Base-by-base conservation (phyloP, 768 basidiomycete species). In the Phlebiopsis flavidoalba region DNA sequence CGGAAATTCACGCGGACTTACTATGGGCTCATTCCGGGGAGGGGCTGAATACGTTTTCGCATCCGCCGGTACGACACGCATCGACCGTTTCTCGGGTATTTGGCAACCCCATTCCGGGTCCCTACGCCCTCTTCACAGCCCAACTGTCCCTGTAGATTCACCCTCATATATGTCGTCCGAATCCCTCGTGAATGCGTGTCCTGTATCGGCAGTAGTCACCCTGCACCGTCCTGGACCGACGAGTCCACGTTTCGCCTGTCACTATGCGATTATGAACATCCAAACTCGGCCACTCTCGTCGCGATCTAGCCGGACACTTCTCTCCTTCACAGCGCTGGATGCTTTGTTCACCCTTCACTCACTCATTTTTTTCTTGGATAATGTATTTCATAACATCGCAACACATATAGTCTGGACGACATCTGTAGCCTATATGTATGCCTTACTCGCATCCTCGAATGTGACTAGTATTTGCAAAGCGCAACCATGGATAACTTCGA, bases 21-120 rank as follows among this genome's bases (percentile, higher is more conserved):
- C 54, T 5, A 55, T 55, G 54, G 7, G 21, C 8, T 55, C 54
- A 3, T 12, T 55, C 35, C 6, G 37, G n/a, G n/a, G n/a, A n/a
- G n/a, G n/a, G 19, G 54, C 19, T 8, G 54, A 55, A 8, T n/a
- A 43, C 37, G 54, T 55, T 21, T 37, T n/a, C n/a, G n/a, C 54
- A 7, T 55, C 54, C 21, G 37, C 54, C 19, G 54, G 45, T 19
- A n/a, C n/a, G 54, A 55, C 24, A 12, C n/a, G 19, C 40, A 55
- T 55, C 19, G 54, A 55, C 54, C n/a, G 54, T 17, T 55, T 55
- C 54, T 55, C n/a, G n/a, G 54, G 54, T 37, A 55, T 24, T 37
- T 55, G 6, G n/a, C n/a, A n/a, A n/a, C n/a, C 54, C 54, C 14
- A 31, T 6, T 3, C 26, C 26, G 26, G 48, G 48, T 49, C 19